Base-by-base conservation (phyloP, 495 filamentous ascomycete genomes). In the Lasiosphaeria ovina region DNA sequence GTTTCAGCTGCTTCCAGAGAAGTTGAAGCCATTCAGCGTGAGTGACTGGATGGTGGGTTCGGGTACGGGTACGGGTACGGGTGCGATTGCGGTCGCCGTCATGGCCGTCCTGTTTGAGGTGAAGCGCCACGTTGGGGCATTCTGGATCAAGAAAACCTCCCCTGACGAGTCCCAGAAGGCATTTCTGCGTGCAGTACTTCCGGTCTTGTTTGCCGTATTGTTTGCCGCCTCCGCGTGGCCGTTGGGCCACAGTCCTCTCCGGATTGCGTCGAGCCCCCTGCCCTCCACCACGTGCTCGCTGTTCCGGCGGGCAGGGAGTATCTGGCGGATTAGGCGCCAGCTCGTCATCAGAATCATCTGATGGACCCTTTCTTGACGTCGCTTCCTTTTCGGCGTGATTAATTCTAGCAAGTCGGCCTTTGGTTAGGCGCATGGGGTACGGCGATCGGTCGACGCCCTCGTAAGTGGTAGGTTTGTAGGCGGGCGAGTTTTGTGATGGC, bases 111-210 rank as follows among this genome's bases (percentile, higher is more conserved):
- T n/a, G 31, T 50, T 16, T 38, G 3, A 52, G 69, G 66, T 81
- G 74, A 12, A 67, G 58, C 6, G 59, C 36, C 1, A 78, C 63
- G 60, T 83, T 83, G 38, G 76, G 78, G 36, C 77, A 83, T 9
- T 8, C 3, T 9, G 56, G 35, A 55, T 83, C 79, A 16, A 82
- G 67, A 4, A 51, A 11, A 35, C 57, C 57, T 0, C 73, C 66
- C 6, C 60, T 60, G 14, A 78, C 68, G 6, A 83, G 57, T 7
- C 78, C 76, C 7, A 74, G 65, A 35, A 83, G 69, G 63, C 74
- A 83, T 38, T 68, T 66, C 61, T 81, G 76, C 3, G 78, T 81
- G 57, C 76, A 83, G 58, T 79, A 79, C 44, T 57, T 35, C 8
- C 56, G 50, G 24, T 16, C 7, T n/a, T 45, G 33, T 5, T n/a